Base-by-base conservation (phyloP, 169 alveolate species). In the Neospora caninum region DNA sequence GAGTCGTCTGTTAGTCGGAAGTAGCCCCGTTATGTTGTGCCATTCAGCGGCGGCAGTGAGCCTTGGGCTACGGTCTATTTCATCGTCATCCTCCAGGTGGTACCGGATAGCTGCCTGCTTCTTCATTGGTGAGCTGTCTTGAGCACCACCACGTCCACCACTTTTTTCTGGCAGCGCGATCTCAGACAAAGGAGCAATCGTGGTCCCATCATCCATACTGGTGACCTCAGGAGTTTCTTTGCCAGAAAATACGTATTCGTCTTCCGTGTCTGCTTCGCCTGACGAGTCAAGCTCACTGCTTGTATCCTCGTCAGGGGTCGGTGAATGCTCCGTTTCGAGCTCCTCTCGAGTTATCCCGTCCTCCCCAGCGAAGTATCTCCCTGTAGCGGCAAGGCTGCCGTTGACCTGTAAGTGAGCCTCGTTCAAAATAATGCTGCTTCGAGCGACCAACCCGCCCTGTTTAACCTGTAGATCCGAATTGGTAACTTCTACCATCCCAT, bases 321-420 rank as follows among this genome's bases (percentile, higher is more conserved):
- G 73, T 64, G 73, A 27, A 27, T 7, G n/a, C 73, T 64, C 73
- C 73, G 73, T 64, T 64, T 64, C 73, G 73, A 64, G 73, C 73
- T 64, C n/a, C 73, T 7, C 34, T 64, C n/a, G 73, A 64, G 73
- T 64, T 16, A 64, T 22, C 73, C 73, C 73, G 25, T 64, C 84
- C 39, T 18, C 4, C 45, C 13, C 45, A 10, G 84, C 7, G 49
- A 73, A 73, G 84, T 34, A 31, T 73, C 42, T 73, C 84, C 84
- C 84, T 34, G 84, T 7, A 43, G 84, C 84, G 2, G 84, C 84
- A 43, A 73, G 84, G 43, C 42, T 73, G 25, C 84, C 84, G 27
- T 73, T 31, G 39, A 73, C 84, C 39, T 73, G 84, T n/a, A 73
- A 36, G 49, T 34, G 84, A 13, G 84, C 84, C 42, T 73, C 84